Evolutionary conservation across 495 filamentous ascomycete genomes (phyloP).

Genomic region (Lichenothelia convexa): DNA sequence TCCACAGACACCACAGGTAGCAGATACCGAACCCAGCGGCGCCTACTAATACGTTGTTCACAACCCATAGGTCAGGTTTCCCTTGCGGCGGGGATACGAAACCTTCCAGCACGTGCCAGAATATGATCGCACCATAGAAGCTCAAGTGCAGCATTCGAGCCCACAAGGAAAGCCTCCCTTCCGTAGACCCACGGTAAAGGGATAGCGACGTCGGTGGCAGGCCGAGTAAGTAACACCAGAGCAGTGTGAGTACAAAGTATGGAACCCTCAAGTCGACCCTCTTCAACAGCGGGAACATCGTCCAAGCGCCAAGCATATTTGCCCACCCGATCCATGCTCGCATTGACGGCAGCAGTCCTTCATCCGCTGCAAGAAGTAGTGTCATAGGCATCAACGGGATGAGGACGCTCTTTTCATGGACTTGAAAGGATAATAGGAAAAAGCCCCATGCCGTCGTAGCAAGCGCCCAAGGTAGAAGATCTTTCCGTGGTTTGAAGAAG

Average conservation of each 20-base stretch:
- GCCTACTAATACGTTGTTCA: conserved; percentile 71
- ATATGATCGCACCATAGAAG: conserved; percentile 59
- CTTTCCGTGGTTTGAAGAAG: conserved; percentile 58
- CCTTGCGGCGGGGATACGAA: conserved; percentile 43
- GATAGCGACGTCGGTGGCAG: conserved; percentile 59
- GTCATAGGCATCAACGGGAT: conserved; percentile 87
- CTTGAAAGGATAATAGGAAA: conserved; percentile 92
- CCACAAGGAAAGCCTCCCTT: conserved; percentile 26
- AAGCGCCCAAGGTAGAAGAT: conserved; percentile 58
- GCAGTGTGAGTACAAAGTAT: conserved; percentile 60
- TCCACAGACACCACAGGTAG: conserved; percentile 77
- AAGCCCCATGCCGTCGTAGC: conserved; percentile 84
- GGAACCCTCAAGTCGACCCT: conserved; percentile 70
- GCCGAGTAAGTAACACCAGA: conserved; percentile 84
- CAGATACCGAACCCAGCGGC: conserved; percentile 69
- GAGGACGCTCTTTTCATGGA: conserved; percentile 92
- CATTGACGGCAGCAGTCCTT: conserved; percentile 53
- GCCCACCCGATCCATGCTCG: conserved; percentile 86
- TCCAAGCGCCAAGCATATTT: conserved; percentile 83
- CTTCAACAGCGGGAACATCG: conserved; percentile 75
- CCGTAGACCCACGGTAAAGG: conserved; percentile 34
- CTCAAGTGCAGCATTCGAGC: conserved; percentile 49
- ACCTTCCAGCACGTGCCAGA: conserved; percentile 61
- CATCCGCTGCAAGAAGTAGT: conserved; percentile 55
- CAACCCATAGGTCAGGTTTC: conserved; percentile 89